These are phyloP conservation scores for Golovinomyces cichoracearum DNA, from an alignment of 2,329 filamentous ascomycete genomes.

Conservation along the genomic window DNA sequence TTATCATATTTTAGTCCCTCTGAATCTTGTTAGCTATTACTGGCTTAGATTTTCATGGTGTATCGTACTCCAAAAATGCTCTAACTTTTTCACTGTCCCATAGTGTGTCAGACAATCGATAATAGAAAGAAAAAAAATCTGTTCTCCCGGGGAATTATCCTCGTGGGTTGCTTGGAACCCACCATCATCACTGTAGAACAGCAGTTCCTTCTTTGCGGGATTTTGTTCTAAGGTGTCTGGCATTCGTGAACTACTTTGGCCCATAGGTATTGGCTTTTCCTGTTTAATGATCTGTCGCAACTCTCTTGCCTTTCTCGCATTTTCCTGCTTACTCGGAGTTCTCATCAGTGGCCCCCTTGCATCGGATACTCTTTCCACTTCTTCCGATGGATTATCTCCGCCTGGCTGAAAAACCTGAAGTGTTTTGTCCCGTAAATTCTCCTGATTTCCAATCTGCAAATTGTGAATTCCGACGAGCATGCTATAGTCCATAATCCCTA, in stretches of 20 bases:
- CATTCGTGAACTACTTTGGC: conserved; percentile 59
- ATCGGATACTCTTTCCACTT: conserved; percentile 15
- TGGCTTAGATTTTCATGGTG: neutral
- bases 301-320: conserved; percentile 68
- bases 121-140: conserved; percentile 93
- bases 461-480: conserved; percentile 88
- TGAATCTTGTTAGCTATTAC: conserved; percentile 7
- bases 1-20: conserved; percentile 62
- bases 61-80: conserved; percentile 58
- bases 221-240: conserved; percentile 64
- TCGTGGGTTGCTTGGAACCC: conserved; percentile 85
- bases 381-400: conserved; percentile 35
- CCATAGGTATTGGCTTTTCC: conserved; percentile 82
- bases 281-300: conserved; percentile 75
- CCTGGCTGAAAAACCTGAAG: conserved; percentile 84
- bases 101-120: conserved; percentile 97
- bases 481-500: conserved; percentile 98
- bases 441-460: conserved; percentile 68
- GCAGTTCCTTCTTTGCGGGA: conserved; percentile 40
- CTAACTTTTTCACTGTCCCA: conserved; percentile 75
- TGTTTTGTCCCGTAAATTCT: conserved; percentile 73
- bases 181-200: conserved; percentile 85
- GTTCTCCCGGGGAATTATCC: conserved; percentile 56
- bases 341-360: conserved; percentile 40
- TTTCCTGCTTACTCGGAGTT: conserved; percentile 84